phyloP scores from a whole-genome alignment of 1,284 basidiomycete species.

The Puccinia coronata region DNA sequence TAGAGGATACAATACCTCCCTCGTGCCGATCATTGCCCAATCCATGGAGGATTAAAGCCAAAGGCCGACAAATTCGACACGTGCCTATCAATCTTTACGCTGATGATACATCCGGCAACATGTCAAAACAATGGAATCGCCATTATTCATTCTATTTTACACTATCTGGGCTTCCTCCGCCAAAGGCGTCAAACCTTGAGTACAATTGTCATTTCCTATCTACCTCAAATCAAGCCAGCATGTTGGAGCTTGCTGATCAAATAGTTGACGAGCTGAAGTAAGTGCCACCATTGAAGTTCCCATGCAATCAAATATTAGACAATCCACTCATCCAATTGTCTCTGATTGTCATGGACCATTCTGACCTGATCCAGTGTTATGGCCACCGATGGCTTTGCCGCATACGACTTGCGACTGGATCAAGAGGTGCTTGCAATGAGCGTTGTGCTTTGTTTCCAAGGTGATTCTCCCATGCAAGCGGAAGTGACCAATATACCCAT shows the following conservation, averaged over 20 bases:
- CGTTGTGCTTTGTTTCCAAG: not conserved
- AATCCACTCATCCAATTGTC: too few relatives aligned
- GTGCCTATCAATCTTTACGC: conserved; percentile 10
- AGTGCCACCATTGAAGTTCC: conserved; percentile 7
- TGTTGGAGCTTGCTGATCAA: conserved; percentile 52
- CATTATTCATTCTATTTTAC: conserved; percentile 10
- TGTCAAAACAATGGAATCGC: conserved; percentile 19
- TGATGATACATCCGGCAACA: too few relatives aligned
- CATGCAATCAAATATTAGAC: too few relatives aligned
- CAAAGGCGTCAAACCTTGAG: conserved; percentile 1
- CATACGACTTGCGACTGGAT: not conserved
- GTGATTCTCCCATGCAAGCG: conserved; percentile 4
- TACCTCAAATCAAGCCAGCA: not conserved
- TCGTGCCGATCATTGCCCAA: conserved; percentile 9
- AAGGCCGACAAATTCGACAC: conserved; percentile 32
- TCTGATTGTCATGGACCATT: not conserved
- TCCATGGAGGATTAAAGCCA: conserved; percentile 40
- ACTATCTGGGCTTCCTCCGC: not conserved
- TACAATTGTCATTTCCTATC: not conserved
- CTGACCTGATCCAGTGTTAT: not conserved
- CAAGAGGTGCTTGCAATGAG: not conserved
- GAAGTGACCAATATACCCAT: not conserved
- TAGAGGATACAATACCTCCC: not conserved
- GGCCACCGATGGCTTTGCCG: not conserved
- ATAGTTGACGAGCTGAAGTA: conserved; percentile 58